phyloP scores from a whole-genome alignment of 352 stramenopile species.

The Plasmopara viticola region DNA sequence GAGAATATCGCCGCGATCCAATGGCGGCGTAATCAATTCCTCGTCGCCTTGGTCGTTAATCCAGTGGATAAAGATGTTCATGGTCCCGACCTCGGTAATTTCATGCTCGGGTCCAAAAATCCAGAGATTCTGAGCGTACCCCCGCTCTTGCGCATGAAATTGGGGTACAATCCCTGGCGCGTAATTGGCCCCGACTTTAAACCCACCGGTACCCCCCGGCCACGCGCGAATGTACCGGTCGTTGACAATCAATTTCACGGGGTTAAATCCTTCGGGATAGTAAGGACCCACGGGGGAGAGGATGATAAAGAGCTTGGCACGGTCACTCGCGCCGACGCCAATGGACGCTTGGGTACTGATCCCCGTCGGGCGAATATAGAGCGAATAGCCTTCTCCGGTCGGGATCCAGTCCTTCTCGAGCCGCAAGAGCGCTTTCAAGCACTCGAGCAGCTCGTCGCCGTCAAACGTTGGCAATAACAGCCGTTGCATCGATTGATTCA shows the following conservation, averaged over 20 bases:
- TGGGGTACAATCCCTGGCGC: conserved; percentile 89
- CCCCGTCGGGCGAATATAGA: conserved; percentile 94
- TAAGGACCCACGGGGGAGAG: conserved; percentile 96
- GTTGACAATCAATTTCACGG: conserved; percentile 88
- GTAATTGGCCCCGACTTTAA: conserved; percentile 93
- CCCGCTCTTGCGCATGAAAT: conserved; percentile 75
- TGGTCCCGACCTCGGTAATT: conserved; percentile 89
- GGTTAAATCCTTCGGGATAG: conserved; percentile 93
- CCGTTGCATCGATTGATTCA: conserved; percentile 92
- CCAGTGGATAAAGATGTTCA: conserved; percentile 98
- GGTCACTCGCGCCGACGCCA: conserved; percentile 81
- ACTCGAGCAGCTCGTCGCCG: conserved; percentile 85
- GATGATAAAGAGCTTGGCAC: conserved; percentile 94
- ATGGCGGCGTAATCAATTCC: conserved; percentile 93
- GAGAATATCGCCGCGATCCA: conserved; percentile 94
- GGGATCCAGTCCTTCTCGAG: conserved; percentile 92
- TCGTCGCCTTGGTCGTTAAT: conserved; percentile 88
- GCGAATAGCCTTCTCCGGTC: conserved; percentile 91
- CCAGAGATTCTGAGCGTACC: conserved; percentile 92
- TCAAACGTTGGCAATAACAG: conserved; percentile 89
- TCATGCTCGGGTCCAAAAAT: conserved; percentile 92
- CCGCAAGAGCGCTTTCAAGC: conserved; percentile 78
- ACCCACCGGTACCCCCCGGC: conserved; percentile 91
- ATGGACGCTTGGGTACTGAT: conserved; percentile 91
- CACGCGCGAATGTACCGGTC: conserved; percentile 92